Evolutionary conservation across 805 yeast species (phyloP), one percentile per base, ranked within the genome.

Genomic region (Starmerella apis): DNA sequence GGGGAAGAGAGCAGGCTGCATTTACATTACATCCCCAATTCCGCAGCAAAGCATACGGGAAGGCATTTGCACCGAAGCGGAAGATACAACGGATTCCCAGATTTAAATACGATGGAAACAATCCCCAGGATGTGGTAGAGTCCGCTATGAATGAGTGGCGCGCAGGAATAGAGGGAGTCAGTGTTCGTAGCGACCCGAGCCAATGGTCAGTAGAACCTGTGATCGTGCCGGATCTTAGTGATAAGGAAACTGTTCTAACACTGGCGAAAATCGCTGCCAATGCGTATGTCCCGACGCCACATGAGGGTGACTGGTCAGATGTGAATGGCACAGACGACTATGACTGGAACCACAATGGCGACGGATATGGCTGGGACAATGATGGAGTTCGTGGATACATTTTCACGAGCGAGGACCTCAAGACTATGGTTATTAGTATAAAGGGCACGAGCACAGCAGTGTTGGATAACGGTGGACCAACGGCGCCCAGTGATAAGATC

Each of bases 391-490:
- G 98, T 39, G 98, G 98, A 2, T 96, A 92, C 63, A 78, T 92
- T 0, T 92, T 92, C 66, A 80, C 78, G 8, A 78, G 76, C 52
- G 68, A 70, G 20, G 74, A 72, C 44, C 73, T 79, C 2, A 63
- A 73, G 9, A 68, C 75, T 0, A 85, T 86, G 14, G 82, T 92
- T 1, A 76, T 92, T 27, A 78, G 94, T 0, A 71, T 86, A 51
- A 92, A 92, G 64, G 98, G 98, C 1, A 90, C 98, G 1, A 78
- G 88, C 45, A 95, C 96, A 0, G 84, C 87, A 0, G 79, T 81
- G 3, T 61, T 81, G 11, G 66, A 64, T 46, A 56, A 57, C 27
- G 73, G 71, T 64, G 77, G 59, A 1, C 95, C 83, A 46, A 90
- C 97, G 0, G 81, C 83, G 0, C 77, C 73, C 0, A 80, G 78